These are phyloP conservation scores for Suhomyces bolitotheri DNA, from an alignment of 1,139 yeast species.

Conservation along the genomic window DNA sequence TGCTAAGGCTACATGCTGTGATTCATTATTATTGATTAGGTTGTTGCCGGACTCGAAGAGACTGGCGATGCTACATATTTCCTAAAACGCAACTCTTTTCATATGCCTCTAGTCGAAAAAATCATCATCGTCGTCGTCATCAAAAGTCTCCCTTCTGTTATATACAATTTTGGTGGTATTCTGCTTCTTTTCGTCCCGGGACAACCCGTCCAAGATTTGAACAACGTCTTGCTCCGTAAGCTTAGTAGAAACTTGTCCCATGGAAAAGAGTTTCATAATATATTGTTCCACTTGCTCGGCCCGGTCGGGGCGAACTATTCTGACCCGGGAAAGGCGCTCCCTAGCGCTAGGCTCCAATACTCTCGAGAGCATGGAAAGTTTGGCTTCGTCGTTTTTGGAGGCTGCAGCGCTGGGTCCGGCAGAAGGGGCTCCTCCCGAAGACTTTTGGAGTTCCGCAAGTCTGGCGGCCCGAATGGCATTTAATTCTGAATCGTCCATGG, in stretches of 20 bases:
- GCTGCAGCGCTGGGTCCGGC: conserved; percentile 23
- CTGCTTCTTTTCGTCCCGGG: conserved; percentile 70
- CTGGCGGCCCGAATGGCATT: conserved; percentile 89
- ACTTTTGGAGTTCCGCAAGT: conserved; percentile 73
- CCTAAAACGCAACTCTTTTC: too few relatives aligned
- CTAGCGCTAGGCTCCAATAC: conserved; percentile 79
- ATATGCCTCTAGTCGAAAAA: conserved; percentile 16
- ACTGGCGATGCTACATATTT: too few relatives aligned
- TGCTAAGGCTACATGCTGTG: too few relatives aligned
- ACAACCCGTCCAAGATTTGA: conserved; percentile 76
- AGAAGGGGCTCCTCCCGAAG: conserved; percentile 23
- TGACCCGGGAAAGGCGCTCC: conserved; percentile 82
- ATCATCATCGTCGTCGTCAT: conserved; percentile 19
- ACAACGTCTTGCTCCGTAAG: conserved; percentile 80
- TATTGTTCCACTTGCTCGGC: conserved; percentile 89
- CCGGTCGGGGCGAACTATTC: conserved; percentile 87
- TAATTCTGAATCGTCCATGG: conserved; percentile 76
- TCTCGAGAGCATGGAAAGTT: conserved; percentile 56
- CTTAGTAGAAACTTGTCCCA: conserved; percentile 75
- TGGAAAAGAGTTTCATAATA: conserved; percentile 67
- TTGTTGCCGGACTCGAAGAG: too few relatives aligned
- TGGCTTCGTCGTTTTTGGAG: conserved; percentile 31
- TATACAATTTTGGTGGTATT: conserved; percentile 57
- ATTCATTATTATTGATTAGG: too few relatives aligned
- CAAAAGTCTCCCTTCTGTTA: conserved; percentile 17